Base-by-base conservation (phyloP, 306 rosid genomes). In the Rosa rugosa region DNA sequence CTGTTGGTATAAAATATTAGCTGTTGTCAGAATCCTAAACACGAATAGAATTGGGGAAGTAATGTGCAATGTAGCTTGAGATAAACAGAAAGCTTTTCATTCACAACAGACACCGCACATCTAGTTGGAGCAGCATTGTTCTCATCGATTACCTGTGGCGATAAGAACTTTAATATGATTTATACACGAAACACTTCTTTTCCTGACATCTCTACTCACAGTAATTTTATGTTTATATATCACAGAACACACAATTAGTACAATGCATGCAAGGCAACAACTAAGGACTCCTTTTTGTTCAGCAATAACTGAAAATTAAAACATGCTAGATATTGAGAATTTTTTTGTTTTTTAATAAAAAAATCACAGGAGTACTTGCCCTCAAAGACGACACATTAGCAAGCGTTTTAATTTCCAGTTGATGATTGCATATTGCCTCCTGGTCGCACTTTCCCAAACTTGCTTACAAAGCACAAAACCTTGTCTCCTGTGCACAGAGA, bases 351-450 rank as follows among this genome's bases (percentile, higher is more conserved):
- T 31, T 31, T 31, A 31, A 31, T 31, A 27, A 31, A 2, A 31
- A 31, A 31, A 31, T 31, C 36, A 31, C 36, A 31, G 36, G 31
- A 25, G 0, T 6, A 64, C 75, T 38, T 75, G 89, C 96, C 0
- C 79, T 83, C 82, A 92, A 72, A 73, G 96, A 86, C 40, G 96
- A 89, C 69, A 92, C 59, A 89, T 89, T 92, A 66, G 97, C 97
- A 22, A 92, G 88, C 50, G 97, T 88, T 62, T 78, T 74, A 79
- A 92, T 90, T 86, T 89, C 97, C 70, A 89, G 80, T 76, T 86
- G 85, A 78, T 75, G 91, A 51, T 59, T 78, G 81, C 71, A 66
- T 51, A 87, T 60, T 64, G 50, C 80, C 83, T 78, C 77, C 42
- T 20, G 76, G 68, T 49, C 87, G 83, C 36, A 0, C 36, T 31